Evolutionary conservation across 164 flowering plant genomes (phyloP).

Genomic region (Piper betle): DNA sequence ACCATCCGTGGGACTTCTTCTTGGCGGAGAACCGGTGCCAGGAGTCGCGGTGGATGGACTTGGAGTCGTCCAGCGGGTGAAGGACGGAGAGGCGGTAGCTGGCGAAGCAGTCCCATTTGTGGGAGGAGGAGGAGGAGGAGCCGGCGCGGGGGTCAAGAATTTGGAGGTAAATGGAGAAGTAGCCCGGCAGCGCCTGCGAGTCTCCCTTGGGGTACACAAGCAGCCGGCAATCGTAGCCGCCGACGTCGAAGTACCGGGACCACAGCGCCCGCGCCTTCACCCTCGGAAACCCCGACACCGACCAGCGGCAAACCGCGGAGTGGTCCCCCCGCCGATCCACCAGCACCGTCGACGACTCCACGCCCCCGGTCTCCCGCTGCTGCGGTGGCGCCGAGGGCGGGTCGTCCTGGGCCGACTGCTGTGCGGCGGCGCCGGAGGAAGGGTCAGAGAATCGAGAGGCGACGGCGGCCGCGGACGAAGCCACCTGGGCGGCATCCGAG

Average conservation of each 20-base stretch:
- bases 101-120: constrained; percentile 93
- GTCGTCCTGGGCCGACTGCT: constrained; percentile 1
- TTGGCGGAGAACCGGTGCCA: constrained; percentile 87
- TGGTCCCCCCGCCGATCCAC: constrained; percentile 57
- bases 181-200: constrained; percentile 87
- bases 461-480: constrained; percentile 1
- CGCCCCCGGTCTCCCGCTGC: constrained; percentile 16
- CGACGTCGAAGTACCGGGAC: constrained; percentile 91
- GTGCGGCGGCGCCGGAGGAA: background rate
- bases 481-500: background rate
- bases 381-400: background rate
- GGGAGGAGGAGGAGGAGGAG: constrained; percentile 53
- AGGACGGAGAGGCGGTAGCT: constrained; percentile 66
- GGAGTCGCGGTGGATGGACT: constrained; percentile 70
- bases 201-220: constrained; percentile 89
- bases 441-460: background rate
- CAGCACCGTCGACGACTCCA: constrained; percentile 29
- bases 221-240: constrained; percentile 85
- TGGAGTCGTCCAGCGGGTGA: constrained; percentile 46
- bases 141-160: constrained; percentile 81
- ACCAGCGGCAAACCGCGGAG: constrained; percentile 78
- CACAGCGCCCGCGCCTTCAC: constrained; percentile 71
- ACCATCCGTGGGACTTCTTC: constrained; percentile 98
- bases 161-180: constrained; percentile 73
- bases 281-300: constrained; percentile 56